phyloP scores from a whole-genome alignment of 108 stramenopile genomes.

The Nannochloropsis gaditana region DNA sequence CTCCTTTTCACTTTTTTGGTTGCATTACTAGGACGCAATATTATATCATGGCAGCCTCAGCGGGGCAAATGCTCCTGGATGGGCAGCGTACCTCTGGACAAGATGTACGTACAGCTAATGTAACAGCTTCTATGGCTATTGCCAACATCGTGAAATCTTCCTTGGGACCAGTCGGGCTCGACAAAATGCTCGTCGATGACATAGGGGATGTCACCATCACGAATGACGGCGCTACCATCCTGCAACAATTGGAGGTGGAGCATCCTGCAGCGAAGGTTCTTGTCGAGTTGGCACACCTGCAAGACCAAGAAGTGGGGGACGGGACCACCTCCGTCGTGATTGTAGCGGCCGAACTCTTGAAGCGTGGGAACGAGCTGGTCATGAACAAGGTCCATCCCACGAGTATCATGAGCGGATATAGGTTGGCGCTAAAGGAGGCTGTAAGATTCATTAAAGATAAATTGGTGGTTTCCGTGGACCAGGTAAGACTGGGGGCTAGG shows the following conservation, averaged over 20 bases:
- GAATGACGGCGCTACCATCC: slow-evolving; percentile 98
- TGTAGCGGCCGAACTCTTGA: slow-evolving; percentile 89
- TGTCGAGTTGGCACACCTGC: slow-evolving; percentile 94
- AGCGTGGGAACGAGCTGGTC: slow-evolving; percentile 88
- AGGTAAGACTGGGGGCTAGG: slow-evolving; percentile 47
- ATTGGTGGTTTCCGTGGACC: slow-evolving; percentile 73
- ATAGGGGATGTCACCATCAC: slow-evolving; percentile 97
- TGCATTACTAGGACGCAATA: not conserved
- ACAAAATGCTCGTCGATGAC: slow-evolving; percentile 92
- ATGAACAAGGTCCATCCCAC: slow-evolving; percentile 92
- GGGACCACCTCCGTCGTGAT: slow-evolving; percentile 98
- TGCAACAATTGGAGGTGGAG: slow-evolving; percentile 93
- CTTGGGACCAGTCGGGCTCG: slow-evolving; percentile 97
- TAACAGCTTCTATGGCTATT: slow-evolving; percentile 95
- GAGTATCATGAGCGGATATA: slow-evolving; percentile 91
- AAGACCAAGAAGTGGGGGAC: slow-evolving; percentile 98
- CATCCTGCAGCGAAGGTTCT: slow-evolving; percentile 98
- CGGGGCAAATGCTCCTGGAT: slow-evolving; percentile 9
- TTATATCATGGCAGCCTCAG: not conserved
- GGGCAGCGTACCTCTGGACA: slow-evolving; percentile 55
- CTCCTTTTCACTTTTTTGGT: not conserved
- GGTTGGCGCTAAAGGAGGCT: slow-evolving; percentile 89
- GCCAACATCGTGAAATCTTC: slow-evolving; percentile 98
- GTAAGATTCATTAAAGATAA: slow-evolving; percentile 86
- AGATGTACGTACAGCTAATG: slow-evolving; percentile 87